Base-by-base conservation (phyloP, 768 basidiomycete genomes). In the Mrakia gelida region DNA sequence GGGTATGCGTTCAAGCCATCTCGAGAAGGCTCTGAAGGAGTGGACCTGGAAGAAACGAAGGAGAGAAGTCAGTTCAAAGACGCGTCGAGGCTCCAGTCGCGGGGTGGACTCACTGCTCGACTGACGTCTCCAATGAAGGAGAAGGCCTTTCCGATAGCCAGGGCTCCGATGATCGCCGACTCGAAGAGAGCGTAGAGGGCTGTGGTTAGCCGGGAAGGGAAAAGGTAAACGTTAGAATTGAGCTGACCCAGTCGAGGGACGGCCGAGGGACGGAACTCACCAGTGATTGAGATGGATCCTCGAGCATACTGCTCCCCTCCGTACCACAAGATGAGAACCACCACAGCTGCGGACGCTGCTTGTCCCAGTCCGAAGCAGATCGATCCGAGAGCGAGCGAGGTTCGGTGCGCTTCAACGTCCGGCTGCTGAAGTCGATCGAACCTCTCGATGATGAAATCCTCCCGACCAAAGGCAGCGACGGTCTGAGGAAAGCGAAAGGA, bases 381-480 rank as follows among this genome's bases (percentile, higher is more conserved):
- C 3, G 78, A 75, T 21, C 72, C 78, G n/a, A 68, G 49, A 0
- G 52, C 52, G 5, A 75, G 56, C 5, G 68, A 43, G 28, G 7
- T 52, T 38, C 63, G 52, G 18, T 75, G 78, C 0, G 28, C 43
- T 28, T 73, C 63, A 38, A 61, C 59, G 67, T 79, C 56, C 3
- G 78, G 78, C 56, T 79, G 52, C 45, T 74, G 67, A 7, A 75
- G 11, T 18, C 34, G 63, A 7, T 67, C 65, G 21, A 75, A 75
- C 11, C 28, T 26, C 7, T 75, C 32, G 16, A 79, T 38, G 28
- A 75, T 43, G 38, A 32, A 23, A 0, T 26, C 28, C 54, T 79
- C 78, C 21, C 74, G 67, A 16, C 78, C 78, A 34, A 75, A 79
- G 7, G 78, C 78, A 9, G 78, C 67, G 41, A 75, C 72, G 16